Conservation (phyloP, 768 basidiomycete species). For the Phaffia australis region DNA sequence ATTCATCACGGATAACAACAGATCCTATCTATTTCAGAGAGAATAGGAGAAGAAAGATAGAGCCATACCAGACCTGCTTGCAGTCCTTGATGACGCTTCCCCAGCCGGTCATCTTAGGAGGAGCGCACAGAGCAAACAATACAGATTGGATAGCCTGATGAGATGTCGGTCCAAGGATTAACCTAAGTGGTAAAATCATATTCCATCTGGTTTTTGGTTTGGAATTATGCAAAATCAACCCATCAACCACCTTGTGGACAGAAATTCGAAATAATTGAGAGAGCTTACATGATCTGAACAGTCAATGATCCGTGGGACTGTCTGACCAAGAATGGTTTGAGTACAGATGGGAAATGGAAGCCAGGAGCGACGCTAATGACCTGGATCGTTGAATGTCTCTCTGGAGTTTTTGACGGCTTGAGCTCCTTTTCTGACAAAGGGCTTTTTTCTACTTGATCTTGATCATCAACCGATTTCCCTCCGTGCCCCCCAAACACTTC, state of each 20-base stretch:
- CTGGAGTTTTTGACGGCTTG: neutral
- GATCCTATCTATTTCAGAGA: neutral
- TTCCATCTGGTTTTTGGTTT: slow-evolving; percentile 13
- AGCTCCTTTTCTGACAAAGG: neutral
- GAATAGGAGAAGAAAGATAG: neutral
- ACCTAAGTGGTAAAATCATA: slow-evolving; percentile 2
- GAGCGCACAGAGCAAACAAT: slow-evolving; percentile 18
- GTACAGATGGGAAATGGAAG: slow-evolving; percentile 11
- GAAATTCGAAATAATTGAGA: neutral
- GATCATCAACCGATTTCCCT: neutral
- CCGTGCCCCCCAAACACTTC: neutral
- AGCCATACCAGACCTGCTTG: slow-evolving; percentile 15
- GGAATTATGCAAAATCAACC: neutral
- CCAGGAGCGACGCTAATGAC: slow-evolving; percentile 16
- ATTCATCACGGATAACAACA: neutral
- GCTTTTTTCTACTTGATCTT: neutral
- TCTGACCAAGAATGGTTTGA: slow-evolving; percentile 13
- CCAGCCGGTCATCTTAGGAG: slow-evolving; percentile 12
- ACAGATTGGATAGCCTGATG: slow-evolving; percentile 15
- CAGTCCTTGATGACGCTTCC: slow-evolving; percentile 24
- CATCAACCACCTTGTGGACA: neutral
- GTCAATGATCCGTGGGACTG: neutral
- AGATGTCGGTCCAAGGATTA: slow-evolving; percentile 12
- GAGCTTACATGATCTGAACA: neutral
- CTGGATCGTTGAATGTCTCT: slow-evolving; percentile 15